phyloP scores from a whole-genome alignment of 306 rosid genomes.

The Lotus japonicus region DNA sequence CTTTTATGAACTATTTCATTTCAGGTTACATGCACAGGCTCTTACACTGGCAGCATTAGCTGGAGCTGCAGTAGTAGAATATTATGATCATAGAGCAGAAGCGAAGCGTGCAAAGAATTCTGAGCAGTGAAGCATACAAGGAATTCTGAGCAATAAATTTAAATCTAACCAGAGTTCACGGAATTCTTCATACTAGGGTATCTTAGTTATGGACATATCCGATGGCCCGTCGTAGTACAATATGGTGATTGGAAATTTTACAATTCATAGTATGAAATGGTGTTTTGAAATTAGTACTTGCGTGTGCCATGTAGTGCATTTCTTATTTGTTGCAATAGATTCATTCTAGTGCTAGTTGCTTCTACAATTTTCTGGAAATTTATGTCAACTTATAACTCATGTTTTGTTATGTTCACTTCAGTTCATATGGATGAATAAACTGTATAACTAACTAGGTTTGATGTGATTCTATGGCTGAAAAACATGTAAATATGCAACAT shows the following conservation, averaged over 20 bases:
- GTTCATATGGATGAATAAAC: no score
- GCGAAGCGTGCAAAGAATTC: conserved; percentile 24
- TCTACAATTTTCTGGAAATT: neutral
- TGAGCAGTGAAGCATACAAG: neutral
- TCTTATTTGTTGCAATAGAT: neutral
- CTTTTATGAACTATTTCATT: neutral
- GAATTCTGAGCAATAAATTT: conserved; percentile 6
- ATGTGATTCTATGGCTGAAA: no score
- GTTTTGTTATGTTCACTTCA: no score
- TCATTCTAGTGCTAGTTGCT: neutral
- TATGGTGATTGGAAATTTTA: neutral
- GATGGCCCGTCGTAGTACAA: neutral
- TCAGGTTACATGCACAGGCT: conserved; percentile 97
- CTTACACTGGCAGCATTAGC: conserved; percentile 82
- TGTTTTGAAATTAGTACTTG: neutral
- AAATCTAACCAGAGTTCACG: neutral
- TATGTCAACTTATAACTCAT: neutral
- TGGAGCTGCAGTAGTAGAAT: conserved; percentile 85
- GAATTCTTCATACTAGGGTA: neutral
- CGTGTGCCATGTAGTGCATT: neutral
- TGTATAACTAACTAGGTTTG: no score
- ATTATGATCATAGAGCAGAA: conserved; percentile 53
- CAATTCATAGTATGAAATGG: neutral
- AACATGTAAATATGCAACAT: no score
- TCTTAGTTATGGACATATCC: neutral